Evolutionary conservation across 1,284 basidiomycete genomes (phyloP).

Genomic region (Calocybe gambosa): DNA sequence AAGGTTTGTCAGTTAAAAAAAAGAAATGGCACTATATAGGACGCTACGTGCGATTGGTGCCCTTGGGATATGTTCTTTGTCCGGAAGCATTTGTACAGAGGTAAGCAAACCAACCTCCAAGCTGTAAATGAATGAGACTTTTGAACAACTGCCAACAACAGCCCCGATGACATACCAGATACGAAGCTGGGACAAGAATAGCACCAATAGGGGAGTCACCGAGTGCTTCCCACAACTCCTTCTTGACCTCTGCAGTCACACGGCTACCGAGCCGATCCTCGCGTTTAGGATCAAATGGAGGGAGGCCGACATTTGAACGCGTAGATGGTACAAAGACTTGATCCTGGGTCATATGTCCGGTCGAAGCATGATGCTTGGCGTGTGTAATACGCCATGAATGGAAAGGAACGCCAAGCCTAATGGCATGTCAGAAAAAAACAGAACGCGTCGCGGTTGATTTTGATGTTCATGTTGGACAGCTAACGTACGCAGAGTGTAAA

Average conservation of each 20-base stretch:
- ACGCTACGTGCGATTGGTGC: conserved; percentile 74
- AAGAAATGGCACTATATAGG: background rate
- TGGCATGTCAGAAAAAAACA: conserved; percentile 16
- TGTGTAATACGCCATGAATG: conserved; percentile 98
- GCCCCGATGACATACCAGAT: conserved; percentile 49
- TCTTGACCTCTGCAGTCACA: conserved; percentile 67
- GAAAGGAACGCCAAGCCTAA: conserved; percentile 89
- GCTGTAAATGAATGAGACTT: conserved; percentile 30
- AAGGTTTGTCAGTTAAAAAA: background rate
- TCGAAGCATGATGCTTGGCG: conserved; percentile 94
- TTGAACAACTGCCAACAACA: background rate
- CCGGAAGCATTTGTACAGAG: conserved; percentile 84
- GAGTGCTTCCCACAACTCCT: conserved; percentile 81
- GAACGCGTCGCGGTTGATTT: background rate
- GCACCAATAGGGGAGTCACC: conserved; percentile 91
- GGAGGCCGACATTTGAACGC: conserved; percentile 66
- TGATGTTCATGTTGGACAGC: conserved; percentile 11
- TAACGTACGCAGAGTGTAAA: conserved; percentile 79
- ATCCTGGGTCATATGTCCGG: conserved; percentile 91
- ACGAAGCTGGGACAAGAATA: conserved; percentile 57
- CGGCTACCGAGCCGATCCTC: conserved; percentile 68
- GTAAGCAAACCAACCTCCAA: conserved; percentile 87
- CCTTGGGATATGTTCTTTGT: conserved; percentile 77
- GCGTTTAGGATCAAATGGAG: conserved; percentile 56
- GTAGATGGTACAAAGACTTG: conserved; percentile 96